Evolutionary conservation across 805 yeast genomes (phyloP), one percentile per base, ranked within the genome.

Genomic region (Saturnispora zaruensis): DNA sequence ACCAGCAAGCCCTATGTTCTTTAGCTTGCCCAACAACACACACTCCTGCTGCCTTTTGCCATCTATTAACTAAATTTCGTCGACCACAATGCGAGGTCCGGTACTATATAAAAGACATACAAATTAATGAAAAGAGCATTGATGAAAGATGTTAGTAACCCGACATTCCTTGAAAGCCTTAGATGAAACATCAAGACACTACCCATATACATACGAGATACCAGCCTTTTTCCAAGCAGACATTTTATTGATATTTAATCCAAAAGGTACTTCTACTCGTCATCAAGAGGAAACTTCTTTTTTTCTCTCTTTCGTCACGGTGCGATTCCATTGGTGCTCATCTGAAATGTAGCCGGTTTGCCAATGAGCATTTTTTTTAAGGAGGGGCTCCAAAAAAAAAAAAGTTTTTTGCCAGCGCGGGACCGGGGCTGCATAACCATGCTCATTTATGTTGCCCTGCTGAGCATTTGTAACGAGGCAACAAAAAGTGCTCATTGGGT

Each of bases 151-250:
- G 42, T 21, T 21, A 18, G 20, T 38, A 38, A 13, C 14, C 13
- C 13, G n/a, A 28, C 9, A 28, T 14, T 28, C 32, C 13, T 28
- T 14, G 13, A 28, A 28, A 28, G 13, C 13, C 13, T 8, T 28
- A 28, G n/a, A 11, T 3, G 13, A 11, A 28, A 28, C 32, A 28
- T 8, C 32, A 28, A 14, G 32, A 11, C 13, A 28, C 32, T 28
- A 9, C 13, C 13, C n/a, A 28, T 28, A 28, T 28, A 28, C 77
- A 51, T 74, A 78, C 71, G 83, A 74, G 66, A 78, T 70, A 61
- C 84, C 84, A 61, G 82, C 83, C 66, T 78, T 77, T 73, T 78
- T 78, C 82, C 82, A 79, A 58, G 75, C 66, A 57, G 82, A 68
- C 82, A 77, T 77, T 52, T 21, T 38, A 11, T 38, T 14, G 16